Evolutionary conservation across 768 basidiomycete genomes (phyloP).

Genomic region (Amanita pseudoporphyria): DNA sequence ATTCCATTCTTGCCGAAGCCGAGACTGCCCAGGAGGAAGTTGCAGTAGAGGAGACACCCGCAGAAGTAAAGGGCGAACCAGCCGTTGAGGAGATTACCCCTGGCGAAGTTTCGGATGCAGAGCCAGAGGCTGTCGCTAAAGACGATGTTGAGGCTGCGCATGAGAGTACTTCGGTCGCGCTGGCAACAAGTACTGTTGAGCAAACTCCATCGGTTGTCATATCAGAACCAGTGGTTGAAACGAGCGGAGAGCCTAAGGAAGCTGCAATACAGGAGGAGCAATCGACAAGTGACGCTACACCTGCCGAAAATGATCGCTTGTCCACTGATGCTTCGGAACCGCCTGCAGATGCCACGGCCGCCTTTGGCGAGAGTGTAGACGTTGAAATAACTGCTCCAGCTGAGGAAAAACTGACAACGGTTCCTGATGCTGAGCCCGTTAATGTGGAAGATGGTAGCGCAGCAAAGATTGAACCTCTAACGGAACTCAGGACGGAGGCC

Average conservation of each 20-base stretch:
- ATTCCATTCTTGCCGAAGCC: neutral
- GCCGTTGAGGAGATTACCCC: neutral
- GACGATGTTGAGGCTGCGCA: constrained; percentile 1
- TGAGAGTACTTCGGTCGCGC: neutral
- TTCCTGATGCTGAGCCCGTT: no score
- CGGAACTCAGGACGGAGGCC: neutral
- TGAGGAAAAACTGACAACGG: no score
- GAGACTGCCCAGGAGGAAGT: constrained; percentile 5
- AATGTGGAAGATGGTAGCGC: neutral
- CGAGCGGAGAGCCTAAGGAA: neutral
- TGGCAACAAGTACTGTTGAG: constrained; percentile 1
- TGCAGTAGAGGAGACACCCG: constrained; percentile 1
- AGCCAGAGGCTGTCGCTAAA: neutral
- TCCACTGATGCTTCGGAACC: neutral
- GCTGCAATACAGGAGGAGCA: neutral
- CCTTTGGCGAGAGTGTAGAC: neutral
- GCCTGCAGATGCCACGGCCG: neutral
- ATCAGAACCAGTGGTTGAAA: neutral
- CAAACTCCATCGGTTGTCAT: neutral
- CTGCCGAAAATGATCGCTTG: neutral
- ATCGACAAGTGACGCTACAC: neutral
- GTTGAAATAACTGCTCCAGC: no score
- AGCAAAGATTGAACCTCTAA: neutral
- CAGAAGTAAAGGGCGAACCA: neutral
- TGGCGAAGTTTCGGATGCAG: neutral